These are phyloP conservation scores for Aspergillus haitiensis DNA, from an alignment of 495 filamentous ascomycete species.

Conservation along the genomic window DNA sequence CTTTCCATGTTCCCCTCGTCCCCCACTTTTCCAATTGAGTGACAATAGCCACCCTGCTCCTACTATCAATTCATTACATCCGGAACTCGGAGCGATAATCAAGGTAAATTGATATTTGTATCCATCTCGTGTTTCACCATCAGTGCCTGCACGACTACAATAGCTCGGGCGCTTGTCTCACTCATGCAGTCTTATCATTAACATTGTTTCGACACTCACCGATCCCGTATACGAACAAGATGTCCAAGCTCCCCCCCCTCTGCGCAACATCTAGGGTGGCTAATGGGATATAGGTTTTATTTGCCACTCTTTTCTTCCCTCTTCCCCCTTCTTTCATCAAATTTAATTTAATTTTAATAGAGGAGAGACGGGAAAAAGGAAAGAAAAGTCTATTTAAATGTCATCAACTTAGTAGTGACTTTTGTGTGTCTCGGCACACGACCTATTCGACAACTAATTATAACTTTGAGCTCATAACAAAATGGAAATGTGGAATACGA, in stretches of 20 bases:
- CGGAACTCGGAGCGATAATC: slow-evolving; percentile 6
- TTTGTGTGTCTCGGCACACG: background rate
- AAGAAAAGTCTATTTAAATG: background rate
- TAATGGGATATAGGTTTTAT: slow-evolving; percentile 12
- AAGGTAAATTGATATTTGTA: slow-evolving; percentile 3
- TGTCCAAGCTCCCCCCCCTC: background rate
- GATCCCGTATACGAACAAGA: background rate
- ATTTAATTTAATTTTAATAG: too few relatives aligned
- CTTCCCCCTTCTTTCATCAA: background rate
- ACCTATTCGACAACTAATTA: slow-evolving; percentile 1
- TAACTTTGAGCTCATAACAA: background rate
- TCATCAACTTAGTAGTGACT: background rate
- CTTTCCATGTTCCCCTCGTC: background rate
- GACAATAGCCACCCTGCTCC: background rate
- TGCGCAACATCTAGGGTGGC: slow-evolving; percentile 5
- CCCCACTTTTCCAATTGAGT: background rate
- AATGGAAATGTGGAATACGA: background rate
- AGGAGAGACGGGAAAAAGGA: background rate
- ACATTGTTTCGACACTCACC: slow-evolving; percentile 13
- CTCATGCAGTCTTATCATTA: slow-evolving; percentile 18
- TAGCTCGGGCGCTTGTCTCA: slow-evolving; percentile 20
- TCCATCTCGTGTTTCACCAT: slow-evolving; percentile 6
- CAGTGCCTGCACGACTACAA: slow-evolving; percentile 2
- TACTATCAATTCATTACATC: background rate
- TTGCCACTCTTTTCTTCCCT: slow-evolving; percentile 6